A percentile compares a stretch with the other conserved stretches of the same genome.
Evolutionary conservation across 768 basidiomycete species (phyloP).

Genomic region (Tylopilus sp.): DNA sequence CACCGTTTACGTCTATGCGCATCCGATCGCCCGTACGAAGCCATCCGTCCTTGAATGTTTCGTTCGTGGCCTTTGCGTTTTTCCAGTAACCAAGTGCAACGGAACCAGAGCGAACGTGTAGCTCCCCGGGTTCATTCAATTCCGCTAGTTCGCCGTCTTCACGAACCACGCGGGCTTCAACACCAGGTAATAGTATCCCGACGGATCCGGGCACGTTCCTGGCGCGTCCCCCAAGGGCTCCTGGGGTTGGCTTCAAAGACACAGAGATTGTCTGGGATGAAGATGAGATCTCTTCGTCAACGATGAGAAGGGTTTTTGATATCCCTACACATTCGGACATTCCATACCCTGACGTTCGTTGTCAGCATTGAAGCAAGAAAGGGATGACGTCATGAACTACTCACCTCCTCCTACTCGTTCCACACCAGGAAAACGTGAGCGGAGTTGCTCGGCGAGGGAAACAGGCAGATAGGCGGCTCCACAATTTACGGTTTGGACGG

Average conservation of each 20-base stretch:
- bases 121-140: constrained; percentile 60
- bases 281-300: neutral
- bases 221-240: constrained; percentile 42
- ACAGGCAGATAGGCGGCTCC: constrained; percentile 71
- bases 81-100: constrained; percentile 70
- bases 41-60: constrained; percentile 72
- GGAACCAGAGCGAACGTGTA: constrained; percentile 55
- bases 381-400: constrained; percentile 4
- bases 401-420: constrained; percentile 45
- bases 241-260: constrained; percentile 42
- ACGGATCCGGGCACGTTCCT: constrained; percentile 41
- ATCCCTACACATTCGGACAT: constrained; percentile 62
- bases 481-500: constrained; percentile 39
- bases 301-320: neutral
- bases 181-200: constrained; percentile 60
- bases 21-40: constrained; percentile 72
- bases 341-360: constrained; percentile 53
- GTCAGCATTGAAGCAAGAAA: constrained; percentile 3
- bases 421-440: constrained; percentile 34
- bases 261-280: constrained; percentile 51
- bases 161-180: constrained; percentile 59
- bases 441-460: constrained; percentile 44
- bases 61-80: constrained; percentile 60
- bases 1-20: constrained; percentile 53
- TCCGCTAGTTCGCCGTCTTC: constrained; percentile 56